A percentile compares a stretch with the other conserved stretches of the same genome.
Evolutionary conservation across 129 eudicot species (phyloP).

Genomic region (Logfia minima): DNA sequence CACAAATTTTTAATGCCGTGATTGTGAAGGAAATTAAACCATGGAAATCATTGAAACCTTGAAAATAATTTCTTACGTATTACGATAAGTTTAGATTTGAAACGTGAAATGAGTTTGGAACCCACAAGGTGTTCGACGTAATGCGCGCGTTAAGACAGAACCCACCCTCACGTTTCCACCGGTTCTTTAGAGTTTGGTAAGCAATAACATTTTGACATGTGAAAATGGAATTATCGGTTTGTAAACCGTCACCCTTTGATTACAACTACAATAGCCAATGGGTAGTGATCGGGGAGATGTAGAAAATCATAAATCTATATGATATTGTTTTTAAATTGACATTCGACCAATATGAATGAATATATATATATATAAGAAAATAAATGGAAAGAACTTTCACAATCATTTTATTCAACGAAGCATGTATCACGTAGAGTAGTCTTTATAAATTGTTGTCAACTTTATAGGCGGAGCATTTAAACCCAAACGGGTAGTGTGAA

Average conservation of each 20-base stretch:
- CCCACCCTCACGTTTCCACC: background rate
- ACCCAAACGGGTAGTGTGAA: too few relatives aligned
- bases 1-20: background rate
- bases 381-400: too few relatives aligned
- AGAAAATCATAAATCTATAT: too few relatives aligned
- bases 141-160: slow-evolving; percentile 13
- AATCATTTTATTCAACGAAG: too few relatives aligned
- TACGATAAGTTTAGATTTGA: slow-evolving; percentile 54
- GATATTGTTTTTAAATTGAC: too few relatives aligned
- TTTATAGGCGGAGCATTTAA: too few relatives aligned
- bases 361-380: too few relatives aligned
- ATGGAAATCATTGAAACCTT: background rate
- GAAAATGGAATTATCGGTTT: background rate
- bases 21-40: background rate
- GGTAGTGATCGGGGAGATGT: too few relatives aligned
- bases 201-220: background rate
- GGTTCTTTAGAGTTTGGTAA: background rate
- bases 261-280: too few relatives aligned
- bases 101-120: slow-evolving; percentile 20
- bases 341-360: too few relatives aligned
- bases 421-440: too few relatives aligned
- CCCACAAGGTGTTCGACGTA: slow-evolving; percentile 34
- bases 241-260: background rate
- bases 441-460: too few relatives aligned
- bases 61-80: slow-evolving; percentile 29